These are phyloP conservation scores for Dalbergia cultrata DNA, from an alignment of 306 rosid genomes.

Conservation along the genomic window DNA sequence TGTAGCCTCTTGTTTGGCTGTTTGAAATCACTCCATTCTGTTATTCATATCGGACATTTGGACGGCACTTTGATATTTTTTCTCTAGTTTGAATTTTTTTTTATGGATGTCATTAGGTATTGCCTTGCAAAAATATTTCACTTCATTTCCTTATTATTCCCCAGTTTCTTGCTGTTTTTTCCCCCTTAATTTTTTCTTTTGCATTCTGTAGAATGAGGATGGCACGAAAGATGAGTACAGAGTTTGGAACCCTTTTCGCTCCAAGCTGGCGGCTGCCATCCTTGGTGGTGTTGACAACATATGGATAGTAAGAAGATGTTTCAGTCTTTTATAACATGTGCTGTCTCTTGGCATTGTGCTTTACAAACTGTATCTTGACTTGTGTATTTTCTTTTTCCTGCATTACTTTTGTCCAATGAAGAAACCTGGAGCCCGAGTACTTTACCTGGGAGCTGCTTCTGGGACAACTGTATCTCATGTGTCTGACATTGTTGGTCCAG, in stretches of 20 bases:
- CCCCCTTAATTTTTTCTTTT: neutral
- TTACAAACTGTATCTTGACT: neutral
- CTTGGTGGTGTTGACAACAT: conserved; percentile 93
- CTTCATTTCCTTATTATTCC: too few relatives aligned
- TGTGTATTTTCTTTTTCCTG: neutral
- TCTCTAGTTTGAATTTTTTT: neutral
- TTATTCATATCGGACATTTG: neutral
- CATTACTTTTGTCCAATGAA: conserved; percentile 20
- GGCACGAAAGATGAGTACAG: conserved; percentile 83
- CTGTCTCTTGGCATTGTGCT: neutral
- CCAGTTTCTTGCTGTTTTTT: neutral
- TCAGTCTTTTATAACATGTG: neutral
- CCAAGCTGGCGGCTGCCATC: conserved; percentile 92
- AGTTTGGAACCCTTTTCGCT: conserved; percentile 95
- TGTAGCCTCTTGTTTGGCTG: neutral
- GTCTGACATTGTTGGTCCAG: conserved; percentile 96
- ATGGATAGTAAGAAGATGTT: conserved; percentile 71
- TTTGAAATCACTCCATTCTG: neutral
- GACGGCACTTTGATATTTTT: neutral
- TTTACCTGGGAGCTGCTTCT: conserved; percentile 96
- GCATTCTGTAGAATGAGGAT: conserved; percentile 73
- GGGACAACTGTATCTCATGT: conserved; percentile 97
- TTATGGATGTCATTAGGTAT: too few relatives aligned
- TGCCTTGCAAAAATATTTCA: too few relatives aligned
- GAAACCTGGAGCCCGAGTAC: conserved; percentile 88